These are phyloP conservation scores for Astragalus glycyphyllos DNA, from an alignment of 306 rosid species.

Conservation along the genomic window DNA sequence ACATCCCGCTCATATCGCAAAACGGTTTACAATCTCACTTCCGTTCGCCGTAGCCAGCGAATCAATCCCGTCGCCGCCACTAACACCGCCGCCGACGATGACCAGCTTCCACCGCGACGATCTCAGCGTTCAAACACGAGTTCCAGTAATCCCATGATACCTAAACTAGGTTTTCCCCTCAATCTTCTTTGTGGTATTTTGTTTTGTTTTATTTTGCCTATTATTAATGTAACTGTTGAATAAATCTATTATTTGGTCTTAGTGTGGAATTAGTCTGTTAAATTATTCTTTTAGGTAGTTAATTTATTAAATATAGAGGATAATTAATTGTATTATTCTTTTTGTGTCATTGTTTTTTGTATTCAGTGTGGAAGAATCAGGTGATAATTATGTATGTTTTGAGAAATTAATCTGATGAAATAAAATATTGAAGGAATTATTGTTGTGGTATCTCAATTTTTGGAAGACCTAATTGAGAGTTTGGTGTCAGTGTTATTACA, in stretches of 20 bases:
- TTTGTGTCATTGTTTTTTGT: background rate
- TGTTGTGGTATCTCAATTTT: background rate
- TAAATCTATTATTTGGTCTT: background rate
- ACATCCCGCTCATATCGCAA: background rate
- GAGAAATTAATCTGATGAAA: background rate
- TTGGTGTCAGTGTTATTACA: background rate
- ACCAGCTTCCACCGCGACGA: background rate
- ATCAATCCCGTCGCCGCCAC: slow-evolving; percentile 36
- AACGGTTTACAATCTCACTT: slow-evolving; percentile 38
- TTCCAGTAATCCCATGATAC: background rate
- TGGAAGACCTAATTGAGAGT: slow-evolving; percentile 1
- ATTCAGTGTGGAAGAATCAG: background rate
- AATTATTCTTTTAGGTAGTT: background rate
- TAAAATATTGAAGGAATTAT: background rate
- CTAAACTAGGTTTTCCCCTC: slow-evolving; percentile 45
- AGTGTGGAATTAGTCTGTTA: background rate
- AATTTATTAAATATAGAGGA: background rate
- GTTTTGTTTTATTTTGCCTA: background rate
- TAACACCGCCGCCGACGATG: background rate
- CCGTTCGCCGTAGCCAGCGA: slow-evolving; percentile 68
- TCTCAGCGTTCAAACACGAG: slow-evolving; percentile 35
- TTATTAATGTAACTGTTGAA: background rate
- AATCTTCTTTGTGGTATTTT: too few relatives aligned
- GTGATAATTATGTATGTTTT: background rate
- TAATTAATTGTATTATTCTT: background rate